Evolutionary conservation across 2,329 filamentous ascomycete genomes (phyloP).

Genomic region (Fusarium xylarioides): DNA sequence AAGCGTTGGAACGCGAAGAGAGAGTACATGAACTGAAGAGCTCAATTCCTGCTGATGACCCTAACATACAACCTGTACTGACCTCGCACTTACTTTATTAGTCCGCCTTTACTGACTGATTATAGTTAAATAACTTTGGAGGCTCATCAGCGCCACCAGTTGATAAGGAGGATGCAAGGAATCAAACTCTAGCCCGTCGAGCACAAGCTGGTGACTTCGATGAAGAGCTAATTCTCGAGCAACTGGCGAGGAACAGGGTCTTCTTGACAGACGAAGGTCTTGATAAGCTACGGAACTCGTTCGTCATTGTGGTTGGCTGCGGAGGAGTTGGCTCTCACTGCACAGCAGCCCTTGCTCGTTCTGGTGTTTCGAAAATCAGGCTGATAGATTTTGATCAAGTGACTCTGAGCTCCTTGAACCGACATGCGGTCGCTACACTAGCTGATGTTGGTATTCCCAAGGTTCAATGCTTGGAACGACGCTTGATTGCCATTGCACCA

Average conservation of each 20-base stretch:
- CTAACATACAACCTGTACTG: constrained; percentile 35
- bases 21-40: constrained; percentile 66
- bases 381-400: constrained; percentile 98
- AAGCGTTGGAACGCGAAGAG: constrained; percentile 65
- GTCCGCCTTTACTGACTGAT: constrained; percentile 18
- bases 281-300: constrained; percentile 78
- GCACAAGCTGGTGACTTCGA: constrained; percentile 72
- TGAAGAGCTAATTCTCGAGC: constrained; percentile 89
- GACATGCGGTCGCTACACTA: constrained; percentile 94
- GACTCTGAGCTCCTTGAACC: constrained; percentile 89
- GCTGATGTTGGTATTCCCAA: constrained; percentile 94
- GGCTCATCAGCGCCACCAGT: constrained; percentile 57
- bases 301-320: constrained; percentile 89
- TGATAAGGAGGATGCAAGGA: constrained; percentile 70
- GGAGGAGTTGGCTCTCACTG: constrained; percentile 96
- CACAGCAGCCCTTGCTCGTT: constrained; percentile 83
- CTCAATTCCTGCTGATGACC: constrained; percentile 59
- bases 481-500: constrained; percentile 86
- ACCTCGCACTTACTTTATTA: background rate
- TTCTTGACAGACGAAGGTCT: constrained; percentile 89
- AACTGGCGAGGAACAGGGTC: constrained; percentile 90
- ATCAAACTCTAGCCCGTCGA: constrained; percentile 65
- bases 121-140: constrained; percentile 69
- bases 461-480: constrained; percentile 81
- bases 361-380: constrained; percentile 86